phyloP scores from a whole-genome alignment of 2,329 filamentous ascomycete genomes.

The Clarireedia paspali region DNA sequence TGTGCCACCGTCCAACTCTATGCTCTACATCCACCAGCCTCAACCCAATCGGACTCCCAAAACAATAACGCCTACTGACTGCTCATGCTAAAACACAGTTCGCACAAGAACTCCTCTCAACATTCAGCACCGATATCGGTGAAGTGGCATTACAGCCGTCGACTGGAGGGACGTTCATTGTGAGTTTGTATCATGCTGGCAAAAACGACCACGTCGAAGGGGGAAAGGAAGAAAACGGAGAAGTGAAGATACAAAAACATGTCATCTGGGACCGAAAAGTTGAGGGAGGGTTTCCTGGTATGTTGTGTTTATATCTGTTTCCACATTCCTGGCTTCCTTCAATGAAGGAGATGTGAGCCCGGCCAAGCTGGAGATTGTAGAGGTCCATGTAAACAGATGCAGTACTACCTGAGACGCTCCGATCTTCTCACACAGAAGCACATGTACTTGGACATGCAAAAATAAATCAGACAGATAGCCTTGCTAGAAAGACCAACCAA shows the following conservation, averaged over 20 bases:
- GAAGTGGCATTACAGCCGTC: constrained; percentile 82
- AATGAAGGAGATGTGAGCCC: no score
- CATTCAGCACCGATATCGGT: constrained; percentile 75
- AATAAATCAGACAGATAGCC: no score
- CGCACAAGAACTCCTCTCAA: constrained; percentile 90
- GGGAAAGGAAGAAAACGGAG: neutral
- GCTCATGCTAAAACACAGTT: constrained; percentile 45
- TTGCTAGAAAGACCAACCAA: neutral
- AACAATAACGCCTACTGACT: neutral
- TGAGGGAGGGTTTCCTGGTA: constrained; percentile 81
- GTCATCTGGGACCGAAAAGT: constrained; percentile 81
- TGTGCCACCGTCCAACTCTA: neutral
- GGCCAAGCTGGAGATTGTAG: neutral
- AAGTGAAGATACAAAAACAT: constrained; percentile 35
- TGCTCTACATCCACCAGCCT: neutral
- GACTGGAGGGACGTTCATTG: constrained; percentile 76
- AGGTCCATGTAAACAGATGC: no score
- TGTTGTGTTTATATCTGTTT: constrained; percentile 8
- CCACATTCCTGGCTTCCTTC: neutral
- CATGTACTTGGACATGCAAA: no score
- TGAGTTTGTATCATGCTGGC: constrained; percentile 48
- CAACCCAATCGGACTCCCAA: neutral
- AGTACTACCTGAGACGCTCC: no score
- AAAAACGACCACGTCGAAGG: neutral
- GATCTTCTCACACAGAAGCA: no score